Evolutionary conservation across 1,284 basidiomycete genomes (phyloP).

Genomic region (Heterobasidion occidentale): DNA sequence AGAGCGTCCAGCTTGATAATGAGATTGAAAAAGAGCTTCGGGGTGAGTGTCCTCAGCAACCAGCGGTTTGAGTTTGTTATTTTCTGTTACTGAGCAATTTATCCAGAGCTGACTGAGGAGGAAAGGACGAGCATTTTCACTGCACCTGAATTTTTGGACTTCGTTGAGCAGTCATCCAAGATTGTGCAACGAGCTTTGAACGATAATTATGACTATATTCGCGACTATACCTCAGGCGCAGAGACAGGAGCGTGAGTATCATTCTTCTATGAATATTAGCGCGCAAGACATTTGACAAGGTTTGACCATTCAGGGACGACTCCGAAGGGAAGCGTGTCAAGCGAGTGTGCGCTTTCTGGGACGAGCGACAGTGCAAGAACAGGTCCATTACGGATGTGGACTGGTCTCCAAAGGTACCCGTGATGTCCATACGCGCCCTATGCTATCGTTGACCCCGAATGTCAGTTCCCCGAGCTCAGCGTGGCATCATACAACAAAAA

Average conservation of each 20-base stretch:
- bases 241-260: conserved; percentile 62
- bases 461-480: conserved; percentile 89
- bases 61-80: conserved; percentile 2
- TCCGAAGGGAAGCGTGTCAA: conserved; percentile 85
- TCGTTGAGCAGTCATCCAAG: conserved; percentile 92
- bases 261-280: neutral
- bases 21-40: conserved; percentile 80
- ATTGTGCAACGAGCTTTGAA: conserved; percentile 95
- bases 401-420: conserved; percentile 86
- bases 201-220: conserved; percentile 94
- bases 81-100: neutral
- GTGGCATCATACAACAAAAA: conserved; percentile 98
- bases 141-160: conserved; percentile 86
- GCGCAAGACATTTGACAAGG: neutral
- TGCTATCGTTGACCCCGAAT: conserved; percentile 2
- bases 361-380: conserved; percentile 84
- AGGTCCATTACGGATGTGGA: conserved; percentile 93
- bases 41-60: conserved; percentile 32
- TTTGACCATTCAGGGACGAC: conserved; percentile 56
- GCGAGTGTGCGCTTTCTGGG: conserved; percentile 81
- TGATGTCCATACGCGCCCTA: neutral
- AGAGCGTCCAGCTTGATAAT: conserved; percentile 70
- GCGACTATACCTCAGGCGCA: conserved; percentile 85
- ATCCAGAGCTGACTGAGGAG: conserved; percentile 74
- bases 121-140: conserved; percentile 76